These are phyloP conservation scores for Xylariomycetidae sp. DNA, from an alignment of 2,329 filamentous ascomycete species.

Conservation along the genomic window DNA sequence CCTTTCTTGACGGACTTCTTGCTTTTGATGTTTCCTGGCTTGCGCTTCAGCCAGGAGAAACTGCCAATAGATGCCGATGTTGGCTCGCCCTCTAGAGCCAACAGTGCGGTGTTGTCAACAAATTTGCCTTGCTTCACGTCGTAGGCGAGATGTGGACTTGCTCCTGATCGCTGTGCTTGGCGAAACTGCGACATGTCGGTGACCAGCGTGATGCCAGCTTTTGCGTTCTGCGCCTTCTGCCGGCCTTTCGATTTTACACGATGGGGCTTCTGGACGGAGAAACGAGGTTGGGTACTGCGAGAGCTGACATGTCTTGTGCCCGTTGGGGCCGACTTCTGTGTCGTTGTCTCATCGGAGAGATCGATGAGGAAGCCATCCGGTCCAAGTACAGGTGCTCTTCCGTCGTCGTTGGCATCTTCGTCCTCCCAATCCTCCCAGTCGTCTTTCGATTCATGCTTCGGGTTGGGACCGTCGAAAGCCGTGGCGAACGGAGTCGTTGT, in stretches of 20 bases:
- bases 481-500: conserved; percentile 16
- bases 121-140: conserved; percentile 37
- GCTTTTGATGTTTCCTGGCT: conserved; percentile 18
- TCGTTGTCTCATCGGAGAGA: conserved; percentile 12
- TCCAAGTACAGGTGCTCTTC: conserved; percentile 2
- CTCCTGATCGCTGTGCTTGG: conserved; percentile 32
- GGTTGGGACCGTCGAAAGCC: conserved; percentile 7
- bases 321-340: conserved; percentile 9
- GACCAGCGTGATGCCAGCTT: conserved; percentile 61
- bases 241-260: conserved; percentile 53
- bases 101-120: conserved; percentile 53
- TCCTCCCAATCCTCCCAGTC: conserved; percentile 30
- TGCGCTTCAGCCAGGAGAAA: conserved; percentile 50
- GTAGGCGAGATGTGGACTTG: conserved; percentile 12
- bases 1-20: conserved; percentile 20
- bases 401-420: conserved; percentile 18
- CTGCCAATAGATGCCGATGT: conserved; percentile 49
- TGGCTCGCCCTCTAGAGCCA: conserved; percentile 52
- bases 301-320: conserved; percentile 7
- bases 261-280: conserved; percentile 35
- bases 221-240: conserved; percentile 54
- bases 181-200: conserved; percentile 58
- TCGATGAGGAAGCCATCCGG: conserved; percentile 18
- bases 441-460: conserved; percentile 17
- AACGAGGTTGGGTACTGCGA: conserved; percentile 18